phyloP scores from a whole-genome alignment of 768 basidiomycete species.

The Lepiota brunneoincarnata region DNA sequence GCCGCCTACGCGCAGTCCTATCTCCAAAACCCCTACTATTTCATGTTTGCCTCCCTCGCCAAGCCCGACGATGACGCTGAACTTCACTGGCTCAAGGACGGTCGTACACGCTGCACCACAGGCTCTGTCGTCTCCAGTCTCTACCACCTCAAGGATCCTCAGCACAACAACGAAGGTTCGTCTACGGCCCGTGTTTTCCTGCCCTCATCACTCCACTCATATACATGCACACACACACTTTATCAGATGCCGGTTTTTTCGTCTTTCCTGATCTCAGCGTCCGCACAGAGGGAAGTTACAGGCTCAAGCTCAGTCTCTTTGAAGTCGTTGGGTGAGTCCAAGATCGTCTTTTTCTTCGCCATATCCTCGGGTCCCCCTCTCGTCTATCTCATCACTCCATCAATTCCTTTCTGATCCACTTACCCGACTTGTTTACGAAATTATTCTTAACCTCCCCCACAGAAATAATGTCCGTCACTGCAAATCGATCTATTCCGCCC shows the following conservation, averaged over 20 bases:
- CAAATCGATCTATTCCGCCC: slow-evolving; percentile 82
- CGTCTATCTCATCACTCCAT: neutral
- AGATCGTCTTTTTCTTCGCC: neutral
- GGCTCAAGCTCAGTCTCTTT: slow-evolving; percentile 69
- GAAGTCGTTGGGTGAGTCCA: slow-evolving; percentile 87
- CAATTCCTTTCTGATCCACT: neutral
- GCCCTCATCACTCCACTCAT: neutral
- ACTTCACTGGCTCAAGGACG: slow-evolving; percentile 85
- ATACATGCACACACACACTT: no score
- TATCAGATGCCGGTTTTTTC: slow-evolving; percentile 85
- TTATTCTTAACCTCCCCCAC: slow-evolving; percentile 11
- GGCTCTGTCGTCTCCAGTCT: slow-evolving; percentile 88
- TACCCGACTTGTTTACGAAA: neutral
- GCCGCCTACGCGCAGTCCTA: slow-evolving; percentile 55
- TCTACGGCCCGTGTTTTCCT: neutral
- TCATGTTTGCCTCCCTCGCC: slow-evolving; percentile 91
- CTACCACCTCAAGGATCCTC: slow-evolving; percentile 84
- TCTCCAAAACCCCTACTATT: slow-evolving; percentile 91
- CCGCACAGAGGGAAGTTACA: slow-evolving; percentile 87
- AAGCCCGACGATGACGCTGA: slow-evolving; percentile 88
- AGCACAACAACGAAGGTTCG: slow-evolving; percentile 45
- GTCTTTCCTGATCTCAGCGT: slow-evolving; percentile 95
- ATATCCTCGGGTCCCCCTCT: slow-evolving; percentile 3
- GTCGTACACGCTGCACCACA: slow-evolving; percentile 87
- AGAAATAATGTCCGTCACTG: slow-evolving; percentile 88